Conservation (phyloP, 495 filamentous ascomycete genomes). For the Penicillium silybi region DNA sequence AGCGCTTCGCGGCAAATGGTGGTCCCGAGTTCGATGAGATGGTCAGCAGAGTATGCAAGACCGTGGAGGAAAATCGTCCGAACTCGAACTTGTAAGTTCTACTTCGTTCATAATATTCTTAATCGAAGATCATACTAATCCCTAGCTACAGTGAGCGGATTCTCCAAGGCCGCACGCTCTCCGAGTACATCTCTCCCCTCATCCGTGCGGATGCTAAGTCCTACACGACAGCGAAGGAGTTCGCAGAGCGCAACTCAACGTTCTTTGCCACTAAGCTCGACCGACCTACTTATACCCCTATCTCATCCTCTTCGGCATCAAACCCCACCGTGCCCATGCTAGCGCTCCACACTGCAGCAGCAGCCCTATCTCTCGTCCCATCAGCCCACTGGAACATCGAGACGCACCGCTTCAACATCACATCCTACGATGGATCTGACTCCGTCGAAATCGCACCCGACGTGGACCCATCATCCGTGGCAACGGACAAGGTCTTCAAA, state of each 20-base stretch:
- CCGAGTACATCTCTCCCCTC: slow-evolving; percentile 45
- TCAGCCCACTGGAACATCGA: slow-evolving; percentile 33
- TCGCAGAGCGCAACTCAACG: slow-evolving; percentile 54
- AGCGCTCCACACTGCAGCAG: slow-evolving; percentile 37
- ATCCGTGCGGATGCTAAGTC: slow-evolving; percentile 58
- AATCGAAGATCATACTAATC: neutral
- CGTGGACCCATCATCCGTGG: slow-evolving; percentile 1
- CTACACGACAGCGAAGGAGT: slow-evolving; percentile 56
- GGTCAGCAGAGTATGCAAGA: slow-evolving; percentile 34
- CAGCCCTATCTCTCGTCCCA: slow-evolving; percentile 38
- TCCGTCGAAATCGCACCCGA: slow-evolving; percentile 7
- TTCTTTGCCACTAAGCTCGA: slow-evolving; percentile 55
- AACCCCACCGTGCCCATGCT: slow-evolving; percentile 26
- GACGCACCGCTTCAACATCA: slow-evolving; percentile 37
- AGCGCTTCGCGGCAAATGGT: slow-evolving; percentile 32
- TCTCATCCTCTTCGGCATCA: slow-evolving; percentile 9
- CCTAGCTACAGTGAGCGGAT: slow-evolving; percentile 23
- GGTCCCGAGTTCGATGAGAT: slow-evolving; percentile 46
- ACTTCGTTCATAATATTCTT: neutral
- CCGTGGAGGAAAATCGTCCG: slow-evolving; percentile 30
- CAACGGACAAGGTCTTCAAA: slow-evolving; percentile 36
- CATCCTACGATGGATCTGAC: slow-evolving; percentile 32
- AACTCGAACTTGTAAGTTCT: slow-evolving; percentile 28
- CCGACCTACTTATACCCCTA: slow-evolving; percentile 28
- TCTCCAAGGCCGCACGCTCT: slow-evolving; percentile 27